These are phyloP conservation scores for Trametes cingulata DNA, from an alignment of 768 basidiomycete genomes.

Conservation along the genomic window DNA sequence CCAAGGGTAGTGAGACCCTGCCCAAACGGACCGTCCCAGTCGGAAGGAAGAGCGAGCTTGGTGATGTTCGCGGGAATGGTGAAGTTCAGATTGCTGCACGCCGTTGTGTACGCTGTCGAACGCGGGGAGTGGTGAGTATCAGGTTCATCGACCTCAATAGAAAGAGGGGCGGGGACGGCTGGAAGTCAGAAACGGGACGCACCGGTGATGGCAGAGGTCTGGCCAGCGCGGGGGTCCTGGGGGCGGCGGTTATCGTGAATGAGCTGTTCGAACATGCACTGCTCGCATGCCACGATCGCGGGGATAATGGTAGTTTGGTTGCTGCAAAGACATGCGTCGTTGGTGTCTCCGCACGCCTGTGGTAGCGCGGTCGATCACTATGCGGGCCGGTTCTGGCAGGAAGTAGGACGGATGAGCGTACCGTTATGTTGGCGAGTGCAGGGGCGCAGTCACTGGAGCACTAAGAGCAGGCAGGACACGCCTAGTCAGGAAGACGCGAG, in stretches of 20 bases:
- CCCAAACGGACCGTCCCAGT: constrained; percentile 64
- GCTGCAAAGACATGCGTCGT: constrained; percentile 58
- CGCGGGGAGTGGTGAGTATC: too few species aligned
- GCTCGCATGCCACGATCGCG: constrained; percentile 55
- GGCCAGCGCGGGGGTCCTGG: constrained; percentile 60
- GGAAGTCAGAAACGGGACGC: constrained; percentile 19
- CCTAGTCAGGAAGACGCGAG: neutral
- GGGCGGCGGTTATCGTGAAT: constrained; percentile 52
- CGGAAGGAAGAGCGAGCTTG: constrained; percentile 45
- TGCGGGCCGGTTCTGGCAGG: neutral
- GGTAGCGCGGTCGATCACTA: too few species aligned
- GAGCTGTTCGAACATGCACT: constrained; percentile 63
- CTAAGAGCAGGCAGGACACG: constrained; percentile 32
- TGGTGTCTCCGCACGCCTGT: constrained; percentile 43
- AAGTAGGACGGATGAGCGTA: constrained; percentile 8
- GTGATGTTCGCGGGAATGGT: constrained; percentile 41
- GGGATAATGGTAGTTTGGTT: constrained; percentile 36
- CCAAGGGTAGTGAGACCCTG: constrained; percentile 45
- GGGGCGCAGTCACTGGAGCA: constrained; percentile 32
- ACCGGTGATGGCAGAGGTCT: constrained; percentile 60
- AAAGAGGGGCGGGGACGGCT: too few species aligned
- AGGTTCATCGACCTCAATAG: too few species aligned
- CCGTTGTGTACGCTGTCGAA: constrained; percentile 52
- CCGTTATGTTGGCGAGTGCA: constrained; percentile 30
- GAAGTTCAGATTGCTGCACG: constrained; percentile 44